A percentile compares a stretch with the other conserved stretches of the same genome.
Evolutionary conservation across 2,329 filamentous ascomycete species (phyloP).

Genomic region (Fusarium torreyae): DNA sequence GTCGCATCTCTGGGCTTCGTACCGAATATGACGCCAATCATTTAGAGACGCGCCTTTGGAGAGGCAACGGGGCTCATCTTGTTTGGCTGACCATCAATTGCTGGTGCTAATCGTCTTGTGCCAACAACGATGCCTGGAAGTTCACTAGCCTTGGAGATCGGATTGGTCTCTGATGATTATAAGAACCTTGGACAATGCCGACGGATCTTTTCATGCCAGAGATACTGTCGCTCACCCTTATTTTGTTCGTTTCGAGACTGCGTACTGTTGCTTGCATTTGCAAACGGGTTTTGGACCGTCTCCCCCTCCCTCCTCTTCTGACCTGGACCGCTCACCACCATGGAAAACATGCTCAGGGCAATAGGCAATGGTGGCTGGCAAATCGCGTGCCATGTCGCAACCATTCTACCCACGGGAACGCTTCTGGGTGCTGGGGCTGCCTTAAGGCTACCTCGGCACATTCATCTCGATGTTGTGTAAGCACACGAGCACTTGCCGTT

Average conservation of each 20-base stretch:
- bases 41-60: background rate
- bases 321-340: conserved; percentile 3
- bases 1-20: conserved; percentile 1
- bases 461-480: conserved; percentile 37
- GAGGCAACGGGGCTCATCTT: conserved; percentile 7
- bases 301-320: background rate
- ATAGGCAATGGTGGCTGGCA: conserved; percentile 4
- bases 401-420: conserved; percentile 33
- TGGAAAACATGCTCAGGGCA: conserved; percentile 12
- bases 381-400: conserved; percentile 9
- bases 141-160: conserved; percentile 11
- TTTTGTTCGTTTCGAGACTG: background rate
- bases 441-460: conserved; percentile 30
- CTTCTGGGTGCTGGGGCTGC: conserved; percentile 38
- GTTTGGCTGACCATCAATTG: conserved; percentile 8
- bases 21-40: conserved; percentile 14
- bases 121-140: background rate
- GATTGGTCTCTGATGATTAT: conserved; percentile 20
- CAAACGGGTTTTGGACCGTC: background rate
- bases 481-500: background rate
- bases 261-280: background rate
- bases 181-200: conserved; percentile 20
- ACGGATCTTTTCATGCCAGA: background rate
- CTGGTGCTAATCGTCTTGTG: background rate
- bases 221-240: conserved; percentile 3